Base-by-base conservation (phyloP, 164 flowering plant genomes). In the Chimonanthus salicifolius region DNA sequence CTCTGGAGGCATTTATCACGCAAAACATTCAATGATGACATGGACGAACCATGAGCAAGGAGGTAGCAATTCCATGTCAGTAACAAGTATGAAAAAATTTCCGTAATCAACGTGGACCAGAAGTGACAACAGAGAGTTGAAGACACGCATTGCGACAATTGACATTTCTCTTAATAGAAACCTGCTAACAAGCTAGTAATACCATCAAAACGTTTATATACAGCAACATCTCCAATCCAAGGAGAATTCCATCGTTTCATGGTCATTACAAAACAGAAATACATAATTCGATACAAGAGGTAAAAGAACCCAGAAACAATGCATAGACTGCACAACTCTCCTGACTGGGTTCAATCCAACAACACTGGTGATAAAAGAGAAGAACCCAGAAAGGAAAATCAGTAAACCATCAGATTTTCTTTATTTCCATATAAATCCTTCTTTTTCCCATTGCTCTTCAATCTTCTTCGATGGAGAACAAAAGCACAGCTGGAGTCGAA, bases 191-290 rank as follows among this genome's bases (percentile, higher is more conserved):
- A n/a, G 8, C 60, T 13, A 33, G 33, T 33, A n/a, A 54, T 54
- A 4, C 60, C 60, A 54, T 54, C 16, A 47, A 48, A 68, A 68
- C 70, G 15, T 48, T 68, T 68, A 68, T 68, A 20, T 68, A 68
- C 70, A 65, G 44, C 8, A 66, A 43, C 49, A 47, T 48, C 70
- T 68, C 58, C 70, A 47, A 15, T 48, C 48, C 18, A 68, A 47
- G 54, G 70, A 68, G 20, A n/a, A 2, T 20, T 16, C 7, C 70
- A n/a, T 47, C 21, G 21, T n/a, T 47, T 10, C 69, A 45, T 66
- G 9, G 18, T 66, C 69, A 66, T 65, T 33, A 65, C 33, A 47
- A 66, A 45, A 66, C 44, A 68, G 70, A 49, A 47, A 47, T 18
- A 68, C 33, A 66, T 15, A 68, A 68, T 68, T 47, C 45, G 54